Conservation (phyloP, 352 stramenopile species). For the Phytopythium kandeliae region DNA sequence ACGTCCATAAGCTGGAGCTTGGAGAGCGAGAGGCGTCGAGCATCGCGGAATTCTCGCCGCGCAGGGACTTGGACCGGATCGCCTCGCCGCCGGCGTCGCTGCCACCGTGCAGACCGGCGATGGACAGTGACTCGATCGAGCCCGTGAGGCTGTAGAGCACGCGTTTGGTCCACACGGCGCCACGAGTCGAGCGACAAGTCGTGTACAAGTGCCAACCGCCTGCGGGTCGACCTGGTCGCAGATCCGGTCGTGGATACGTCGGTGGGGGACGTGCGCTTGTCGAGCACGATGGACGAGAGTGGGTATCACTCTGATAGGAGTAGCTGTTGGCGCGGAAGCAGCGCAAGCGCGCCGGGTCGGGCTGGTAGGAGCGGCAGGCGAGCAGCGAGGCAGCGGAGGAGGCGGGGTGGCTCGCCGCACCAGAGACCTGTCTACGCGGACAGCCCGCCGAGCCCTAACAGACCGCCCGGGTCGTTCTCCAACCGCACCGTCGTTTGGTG, state of each 20-base stretch:
- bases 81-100: conserved; percentile 4
- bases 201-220: conserved; percentile 9
- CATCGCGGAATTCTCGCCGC: conserved; percentile 31
- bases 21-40: conserved; percentile 32
- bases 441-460: conserved; percentile 1
- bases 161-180: conserved; percentile 4
- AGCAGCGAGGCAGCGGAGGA: conserved; percentile 18
- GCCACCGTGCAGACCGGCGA: conserved; percentile 25
- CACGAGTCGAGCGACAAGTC: conserved; percentile 22
- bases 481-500: conserved; percentile 77
- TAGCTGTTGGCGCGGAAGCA: conserved; percentile 14
- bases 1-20: conserved; percentile 44
- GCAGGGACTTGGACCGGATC: background rate
- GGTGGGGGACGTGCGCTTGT: background rate
- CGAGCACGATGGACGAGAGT: conserved; percentile 3
- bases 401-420: background rate
- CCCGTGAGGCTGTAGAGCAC: conserved; percentile 15
- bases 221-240: no score
- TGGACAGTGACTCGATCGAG: conserved; percentile 41
- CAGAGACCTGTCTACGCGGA: background rate
- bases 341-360: conserved; percentile 8
- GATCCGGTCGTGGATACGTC: no score
- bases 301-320: conserved; percentile 30
- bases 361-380: background rate
- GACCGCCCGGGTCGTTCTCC: conserved; percentile 58